phyloP scores from a whole-genome alignment of 2,329 filamentous ascomycete genomes.

The Colletotrichum somersetense region DNA sequence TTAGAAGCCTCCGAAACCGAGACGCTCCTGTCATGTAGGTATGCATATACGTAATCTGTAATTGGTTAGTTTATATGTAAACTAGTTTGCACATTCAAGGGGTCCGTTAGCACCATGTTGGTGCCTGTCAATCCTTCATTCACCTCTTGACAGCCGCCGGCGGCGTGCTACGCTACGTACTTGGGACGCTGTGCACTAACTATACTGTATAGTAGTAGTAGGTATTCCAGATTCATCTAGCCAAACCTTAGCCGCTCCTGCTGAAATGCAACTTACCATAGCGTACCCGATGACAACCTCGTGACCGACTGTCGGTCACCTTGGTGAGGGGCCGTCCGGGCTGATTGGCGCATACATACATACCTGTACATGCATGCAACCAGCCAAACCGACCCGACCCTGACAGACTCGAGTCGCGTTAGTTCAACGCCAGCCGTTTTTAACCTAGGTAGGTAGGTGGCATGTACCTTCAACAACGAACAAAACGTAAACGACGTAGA shows the following conservation, averaged over 20 bases:
- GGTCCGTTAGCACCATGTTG: constrained; percentile 3
- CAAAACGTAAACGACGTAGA: not conserved
- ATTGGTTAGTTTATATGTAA: too few relatives aligned
- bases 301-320: not conserved
- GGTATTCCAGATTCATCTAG: not conserved
- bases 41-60: not conserved
- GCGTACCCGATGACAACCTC: not conserved
- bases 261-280: not conserved
- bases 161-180: not conserved
- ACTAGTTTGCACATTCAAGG: not conserved
- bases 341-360: not conserved
- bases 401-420: not conserved
- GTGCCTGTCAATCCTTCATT: constrained; percentile 6
- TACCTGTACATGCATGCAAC: not conserved
- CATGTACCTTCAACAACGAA: too few relatives aligned
- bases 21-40: constrained; percentile 5
- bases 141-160: constrained; percentile 13
- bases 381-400: not conserved
- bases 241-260: constrained; percentile 13
- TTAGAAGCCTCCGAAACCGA: constrained; percentile 19
- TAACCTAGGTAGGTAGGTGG: too few relatives aligned
- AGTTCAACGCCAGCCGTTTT: not conserved
- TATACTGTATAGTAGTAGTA: too few relatives aligned
- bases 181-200: too few relatives aligned
- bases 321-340: not conserved